Evolutionary conservation across 192 early-diverging fungal species (phyloP), one percentile per base, ranked within the genome.

Genomic region (Entomortierella chlamydospora): DNA sequence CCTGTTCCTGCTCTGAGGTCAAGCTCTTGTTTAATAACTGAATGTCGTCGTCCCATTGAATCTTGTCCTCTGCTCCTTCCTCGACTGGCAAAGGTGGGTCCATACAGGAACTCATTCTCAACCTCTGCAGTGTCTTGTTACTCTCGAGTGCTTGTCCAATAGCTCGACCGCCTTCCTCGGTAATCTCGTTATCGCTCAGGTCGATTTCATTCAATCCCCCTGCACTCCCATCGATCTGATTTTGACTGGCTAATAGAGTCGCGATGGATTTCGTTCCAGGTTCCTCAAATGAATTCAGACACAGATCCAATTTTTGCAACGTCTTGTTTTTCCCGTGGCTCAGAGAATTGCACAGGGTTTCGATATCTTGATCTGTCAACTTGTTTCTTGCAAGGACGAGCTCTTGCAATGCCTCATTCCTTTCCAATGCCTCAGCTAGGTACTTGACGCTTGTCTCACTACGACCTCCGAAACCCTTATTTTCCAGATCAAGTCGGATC

Each of bases 401-500:
- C 37, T 82, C 70, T 31, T 73, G n/a, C 10, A 86, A 29, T 18
- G 29, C 25, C 0, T 9, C 50, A 34, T 83, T 83, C 54, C 79
- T 78, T 3, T 53, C 53, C 31, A 83, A 34, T 6, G 72, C 55
- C 13, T 74, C 54, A 4, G 62, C 62, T 30, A 73, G 26, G 10
- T 42, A 55, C 25, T 17, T 15, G 9, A 73, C 47, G 31, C 62
- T 73, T 0, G 45, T 57, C 1, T 49, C 55, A 15, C 81, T 42
- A 29, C 41, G 61, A 0, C 69, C 57, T 10, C 63, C 73, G 25
- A 89, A 51, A 0, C 86, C 83, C 56, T 89, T 89, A 52, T 89
- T 87, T 37, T 89, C 87, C 33, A 89, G 63, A 79, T 89, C 86
- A 1, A 89, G 25, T 9, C 82, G 81, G 13, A 64, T 42, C 42